These are phyloP conservation scores for Ilyonectria sp. DNA, from an alignment of 2,329 filamentous ascomycete species.

Conservation along the genomic window DNA sequence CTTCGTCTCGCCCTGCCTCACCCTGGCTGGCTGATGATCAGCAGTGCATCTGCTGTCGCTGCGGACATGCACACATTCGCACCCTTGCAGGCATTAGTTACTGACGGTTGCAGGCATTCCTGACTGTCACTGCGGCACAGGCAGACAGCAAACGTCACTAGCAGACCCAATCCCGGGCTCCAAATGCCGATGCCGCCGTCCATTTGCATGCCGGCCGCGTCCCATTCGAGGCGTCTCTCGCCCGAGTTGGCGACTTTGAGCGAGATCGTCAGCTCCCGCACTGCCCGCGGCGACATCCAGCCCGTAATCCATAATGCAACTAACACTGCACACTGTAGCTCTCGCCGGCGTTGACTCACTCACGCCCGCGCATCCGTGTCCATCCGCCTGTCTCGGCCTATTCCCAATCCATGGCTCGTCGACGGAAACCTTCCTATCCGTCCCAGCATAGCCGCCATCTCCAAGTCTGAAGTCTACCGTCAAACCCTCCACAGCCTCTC, in stretches of 20 bases:
- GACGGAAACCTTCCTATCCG: not conserved
- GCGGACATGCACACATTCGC: not conserved
- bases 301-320: not conserved
- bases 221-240: not conserved
- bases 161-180: not conserved
- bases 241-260: not conserved
- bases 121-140: not conserved
- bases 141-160: not conserved
- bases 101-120: too few species aligned
- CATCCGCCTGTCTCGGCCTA: not conserved
- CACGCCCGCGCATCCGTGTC: not conserved
- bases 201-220: not conserved
- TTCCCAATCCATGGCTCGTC: not conserved
- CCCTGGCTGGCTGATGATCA: slow-evolving; percentile 22
- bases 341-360: too few species aligned
- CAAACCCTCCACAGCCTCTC: not conserved
- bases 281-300: not conserved
- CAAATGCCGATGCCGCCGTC: not conserved
- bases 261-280: not conserved
- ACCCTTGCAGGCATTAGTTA: not conserved
- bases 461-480: not conserved
- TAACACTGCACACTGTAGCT: too few species aligned
- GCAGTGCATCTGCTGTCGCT: not conserved
- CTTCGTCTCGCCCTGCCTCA: slow-evolving; percentile 12
- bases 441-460: not conserved